Percentiles rank a stretch among this genome's conserved stretches.
phyloP scores from a whole-genome alignment of 345 rosid species.

The Acer negundo region DNA sequence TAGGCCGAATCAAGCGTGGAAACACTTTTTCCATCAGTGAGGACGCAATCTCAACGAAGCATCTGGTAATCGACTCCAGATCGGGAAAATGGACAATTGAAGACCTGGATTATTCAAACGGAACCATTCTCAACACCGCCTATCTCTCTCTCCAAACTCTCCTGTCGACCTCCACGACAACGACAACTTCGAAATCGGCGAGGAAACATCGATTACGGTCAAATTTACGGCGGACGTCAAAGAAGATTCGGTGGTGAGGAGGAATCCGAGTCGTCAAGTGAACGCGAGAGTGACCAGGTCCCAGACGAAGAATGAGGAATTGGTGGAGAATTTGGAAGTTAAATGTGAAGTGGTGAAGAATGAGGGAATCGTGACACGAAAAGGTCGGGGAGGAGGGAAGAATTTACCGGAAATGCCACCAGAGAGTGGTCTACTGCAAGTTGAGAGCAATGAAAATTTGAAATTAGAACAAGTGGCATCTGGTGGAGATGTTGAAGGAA shows the following conservation, averaged over 20 bases:
- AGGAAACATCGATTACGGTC: constrained; percentile 55
- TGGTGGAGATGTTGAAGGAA: neutral
- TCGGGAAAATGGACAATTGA: no score
- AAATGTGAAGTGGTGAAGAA: neutral
- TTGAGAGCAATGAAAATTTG: neutral
- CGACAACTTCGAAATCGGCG: constrained; percentile 74
- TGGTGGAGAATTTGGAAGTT: neutral
- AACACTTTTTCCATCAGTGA: no score
- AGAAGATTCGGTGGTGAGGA: constrained; percentile 33
- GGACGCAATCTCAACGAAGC: no score
- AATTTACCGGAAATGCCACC: neutral
- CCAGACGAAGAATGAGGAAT: neutral
- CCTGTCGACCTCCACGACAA: constrained; percentile 54
- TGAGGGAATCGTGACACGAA: neutral
- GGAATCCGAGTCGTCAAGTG: constrained; percentile 34
- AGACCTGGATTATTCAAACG: no score
- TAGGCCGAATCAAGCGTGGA: no score
- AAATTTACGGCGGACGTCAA: constrained; percentile 19
- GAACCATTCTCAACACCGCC: constrained; percentile 39
- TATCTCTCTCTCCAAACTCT: constrained; percentile 41
- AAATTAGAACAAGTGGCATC: neutral
- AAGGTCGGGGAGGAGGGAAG: neutral
- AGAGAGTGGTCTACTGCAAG: neutral
- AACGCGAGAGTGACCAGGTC: constrained; percentile 7
- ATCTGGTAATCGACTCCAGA: no score